phyloP scores from a whole-genome alignment of 768 basidiomycete genomes.

The Mycena amicta region DNA sequence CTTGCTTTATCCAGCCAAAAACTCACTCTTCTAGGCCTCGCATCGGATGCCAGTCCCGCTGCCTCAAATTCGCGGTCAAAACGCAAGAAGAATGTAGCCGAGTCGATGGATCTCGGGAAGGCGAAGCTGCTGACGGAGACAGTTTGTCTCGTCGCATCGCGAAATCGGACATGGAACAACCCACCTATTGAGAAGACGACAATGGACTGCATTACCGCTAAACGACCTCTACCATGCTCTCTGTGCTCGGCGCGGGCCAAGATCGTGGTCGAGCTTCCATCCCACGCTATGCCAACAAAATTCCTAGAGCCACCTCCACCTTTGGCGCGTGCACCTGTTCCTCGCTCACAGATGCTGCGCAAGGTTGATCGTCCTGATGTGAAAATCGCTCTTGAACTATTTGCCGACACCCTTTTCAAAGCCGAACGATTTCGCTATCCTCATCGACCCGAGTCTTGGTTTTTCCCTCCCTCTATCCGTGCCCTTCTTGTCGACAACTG shows the following conservation, averaged over 20 bases:
- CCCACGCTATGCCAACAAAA: background rate
- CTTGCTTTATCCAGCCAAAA: too few relatives aligned
- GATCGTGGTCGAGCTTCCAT: background rate
- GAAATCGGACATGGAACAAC: constrained; percentile 2
- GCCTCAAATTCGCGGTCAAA: too few relatives aligned
- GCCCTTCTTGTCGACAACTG: too few relatives aligned
- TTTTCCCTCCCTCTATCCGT: too few relatives aligned
- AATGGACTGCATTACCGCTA: constrained; percentile 7
- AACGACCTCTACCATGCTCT: constrained; percentile 14
- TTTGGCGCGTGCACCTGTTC: background rate
- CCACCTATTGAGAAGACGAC: background rate
- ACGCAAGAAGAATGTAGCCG: background rate
- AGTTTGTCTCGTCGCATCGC: background rate
- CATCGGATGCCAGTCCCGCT: too few relatives aligned
- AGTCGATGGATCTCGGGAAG: constrained; percentile 2
- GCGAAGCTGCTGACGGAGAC: background rate
- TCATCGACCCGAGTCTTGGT: too few relatives aligned
- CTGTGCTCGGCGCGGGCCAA: background rate
- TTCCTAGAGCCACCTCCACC: background rate
- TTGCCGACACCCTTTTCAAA: too few relatives aligned
- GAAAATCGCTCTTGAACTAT: too few relatives aligned
- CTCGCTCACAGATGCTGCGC: too few relatives aligned
- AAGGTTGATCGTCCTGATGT: too few relatives aligned
- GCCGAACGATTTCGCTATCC: too few relatives aligned
- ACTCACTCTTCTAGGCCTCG: too few relatives aligned